Conservation (phyloP, 1,284 basidiomycete genomes). For the Ganoderma resinaceum region DNA sequence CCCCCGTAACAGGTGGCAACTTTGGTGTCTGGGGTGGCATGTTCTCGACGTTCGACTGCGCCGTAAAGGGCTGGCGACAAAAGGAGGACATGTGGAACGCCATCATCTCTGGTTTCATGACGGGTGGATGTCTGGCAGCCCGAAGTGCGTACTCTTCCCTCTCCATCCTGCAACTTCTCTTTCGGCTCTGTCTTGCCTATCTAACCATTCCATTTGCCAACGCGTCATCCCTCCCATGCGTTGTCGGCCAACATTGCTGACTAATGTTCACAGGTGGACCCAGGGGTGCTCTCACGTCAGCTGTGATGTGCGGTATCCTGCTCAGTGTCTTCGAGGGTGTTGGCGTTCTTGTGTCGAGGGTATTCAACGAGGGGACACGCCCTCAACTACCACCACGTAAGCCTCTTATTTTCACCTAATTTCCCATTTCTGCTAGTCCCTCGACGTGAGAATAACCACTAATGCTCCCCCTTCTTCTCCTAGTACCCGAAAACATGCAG, state of each 20-base stretch:
- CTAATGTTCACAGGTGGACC: constrained; percentile 76
- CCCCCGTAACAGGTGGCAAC: constrained; percentile 97
- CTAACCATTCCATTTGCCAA: not conserved
- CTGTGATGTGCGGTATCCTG: constrained; percentile 95
- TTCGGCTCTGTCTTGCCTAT: not conserved
- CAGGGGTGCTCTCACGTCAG: constrained; percentile 87
- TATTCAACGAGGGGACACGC: constrained; percentile 84
- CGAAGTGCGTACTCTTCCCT: constrained; percentile 67
- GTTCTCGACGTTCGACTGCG: constrained; percentile 98
- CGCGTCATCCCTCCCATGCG: not conserved
- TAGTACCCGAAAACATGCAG: constrained; percentile 46
- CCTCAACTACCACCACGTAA: constrained; percentile 67
- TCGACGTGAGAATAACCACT: not conserved
- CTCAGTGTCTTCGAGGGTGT: constrained; percentile 97
- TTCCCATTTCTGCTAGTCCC: not conserved
- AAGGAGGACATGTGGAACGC: constrained; percentile 99
- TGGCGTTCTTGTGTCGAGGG: constrained; percentile 84
- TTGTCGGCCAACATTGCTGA: constrained; percentile 14
- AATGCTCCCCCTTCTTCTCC: not conserved
- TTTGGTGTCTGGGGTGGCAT: constrained; percentile 99
- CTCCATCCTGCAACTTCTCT: not conserved
- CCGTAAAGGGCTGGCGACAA: constrained; percentile 96
- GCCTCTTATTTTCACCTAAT: constrained; percentile 23
- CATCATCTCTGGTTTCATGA: constrained; percentile 98
- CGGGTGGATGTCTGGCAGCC: constrained; percentile 94